Percentiles rank a stretch among this genome's conserved stretches.
Conservation (phyloP, 768 basidiomycete species). For the Aureoboletus auriporus region DNA sequence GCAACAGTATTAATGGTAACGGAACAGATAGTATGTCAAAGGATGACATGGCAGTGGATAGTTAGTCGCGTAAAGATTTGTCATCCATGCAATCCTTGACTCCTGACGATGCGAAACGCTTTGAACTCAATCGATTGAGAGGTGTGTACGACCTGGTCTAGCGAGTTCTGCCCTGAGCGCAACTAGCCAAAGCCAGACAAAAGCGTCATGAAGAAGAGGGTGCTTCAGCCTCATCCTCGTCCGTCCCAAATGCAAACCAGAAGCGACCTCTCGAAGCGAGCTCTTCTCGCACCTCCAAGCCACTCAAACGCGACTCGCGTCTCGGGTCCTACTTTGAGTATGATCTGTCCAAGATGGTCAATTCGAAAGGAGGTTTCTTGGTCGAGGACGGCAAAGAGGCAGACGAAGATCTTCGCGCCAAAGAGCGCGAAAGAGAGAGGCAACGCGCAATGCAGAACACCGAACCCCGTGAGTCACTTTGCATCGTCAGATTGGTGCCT, state of each 20-base stretch:
- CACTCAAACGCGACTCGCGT: conserved; percentile 67
- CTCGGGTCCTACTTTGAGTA: conserved; percentile 95
- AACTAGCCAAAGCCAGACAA: conserved; percentile 70
- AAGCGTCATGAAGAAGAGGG: conserved; percentile 58
- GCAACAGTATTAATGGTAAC: conserved; percentile 9
- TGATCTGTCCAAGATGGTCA: conserved; percentile 95
- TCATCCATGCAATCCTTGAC: conserved; percentile 36
- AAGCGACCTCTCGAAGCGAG: conserved; percentile 67
- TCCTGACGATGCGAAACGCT: conserved; percentile 64
- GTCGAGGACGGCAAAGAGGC: conserved; percentile 83
- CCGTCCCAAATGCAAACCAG: conserved; percentile 55
- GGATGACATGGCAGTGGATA: conserved; percentile 24
- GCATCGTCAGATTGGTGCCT: not conserved
- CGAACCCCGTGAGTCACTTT: conserved; percentile 56
- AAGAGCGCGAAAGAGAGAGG: conserved; percentile 79
- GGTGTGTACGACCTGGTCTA: conserved; percentile 36
- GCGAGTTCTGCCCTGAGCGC: not conserved
- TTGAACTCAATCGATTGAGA: conserved; percentile 78
- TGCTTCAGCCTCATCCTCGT: conserved; percentile 47
- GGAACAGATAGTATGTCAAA: conserved; percentile 16
- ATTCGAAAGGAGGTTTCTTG: conserved; percentile 94
- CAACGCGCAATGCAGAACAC: conserved; percentile 70
- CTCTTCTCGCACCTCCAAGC: conserved; percentile 45
- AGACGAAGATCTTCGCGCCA: conserved; percentile 68
- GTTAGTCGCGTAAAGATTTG: conserved; percentile 8